Evolutionary conservation across 345 rosid genomes (phyloP).

Genomic region (Aurinia saxatilis): DNA sequence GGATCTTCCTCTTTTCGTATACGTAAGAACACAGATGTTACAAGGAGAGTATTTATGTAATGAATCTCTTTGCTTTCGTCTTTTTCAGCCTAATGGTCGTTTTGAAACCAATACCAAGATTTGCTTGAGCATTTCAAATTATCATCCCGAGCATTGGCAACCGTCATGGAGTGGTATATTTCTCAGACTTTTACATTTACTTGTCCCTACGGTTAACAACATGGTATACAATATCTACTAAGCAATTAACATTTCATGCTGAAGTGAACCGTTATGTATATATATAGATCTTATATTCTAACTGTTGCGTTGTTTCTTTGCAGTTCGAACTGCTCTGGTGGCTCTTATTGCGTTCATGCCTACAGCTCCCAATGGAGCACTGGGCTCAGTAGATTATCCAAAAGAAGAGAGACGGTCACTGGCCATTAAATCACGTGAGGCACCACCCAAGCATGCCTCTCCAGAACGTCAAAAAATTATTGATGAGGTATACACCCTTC

Average conservation of each 20-base stretch:
- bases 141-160: conserved; percentile 99
- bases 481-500: conserved; percentile 53
- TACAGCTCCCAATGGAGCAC: conserved; percentile 82
- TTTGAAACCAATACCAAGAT: conserved; percentile 91
- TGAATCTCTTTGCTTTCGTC: neutral
- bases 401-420: conserved; percentile 80
- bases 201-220: neutral
- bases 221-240: no score
- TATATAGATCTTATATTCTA: neutral
- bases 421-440: conserved; percentile 83
- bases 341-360: conserved; percentile 99
- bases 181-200: neutral
- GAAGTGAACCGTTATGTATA: no score
- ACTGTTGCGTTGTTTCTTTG: conserved; percentile 15
- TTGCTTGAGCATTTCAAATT: conserved; percentile 92
- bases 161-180: conserved; percentile 98
- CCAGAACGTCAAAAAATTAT: conserved; percentile 83
- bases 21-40: neutral
- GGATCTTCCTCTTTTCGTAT: conserved; percentile 9
- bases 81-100: conserved; percentile 83
- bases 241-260: no score
- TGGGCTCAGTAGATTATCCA: conserved; percentile 89
- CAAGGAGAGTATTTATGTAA: neutral
- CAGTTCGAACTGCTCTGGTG: conserved; percentile 92
- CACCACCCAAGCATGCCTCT: conserved; percentile 68